Conservation (phyloP, 2,329 filamentous ascomycete species). For the Colletotrichum phormii region DNA sequence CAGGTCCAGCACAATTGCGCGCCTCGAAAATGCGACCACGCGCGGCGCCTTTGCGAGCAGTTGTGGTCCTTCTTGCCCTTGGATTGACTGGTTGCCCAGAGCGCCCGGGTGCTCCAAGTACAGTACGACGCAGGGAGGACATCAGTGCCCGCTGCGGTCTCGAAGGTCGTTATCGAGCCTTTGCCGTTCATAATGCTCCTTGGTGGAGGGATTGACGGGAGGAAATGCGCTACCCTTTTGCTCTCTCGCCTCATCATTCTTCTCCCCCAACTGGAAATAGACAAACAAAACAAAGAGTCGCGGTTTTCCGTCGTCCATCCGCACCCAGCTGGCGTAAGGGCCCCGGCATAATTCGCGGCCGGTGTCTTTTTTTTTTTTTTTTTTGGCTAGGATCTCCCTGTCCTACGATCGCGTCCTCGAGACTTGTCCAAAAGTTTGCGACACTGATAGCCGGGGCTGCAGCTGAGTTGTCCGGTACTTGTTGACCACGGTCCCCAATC, state of each 20-base stretch:
- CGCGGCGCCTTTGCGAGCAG: conserved; percentile 14
- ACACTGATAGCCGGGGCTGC: conserved; percentile 25
- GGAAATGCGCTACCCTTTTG: neutral
- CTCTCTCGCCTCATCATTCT: conserved; percentile 13
- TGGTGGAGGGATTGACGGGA: conserved; percentile 1
- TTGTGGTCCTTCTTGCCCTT: conserved; percentile 8
- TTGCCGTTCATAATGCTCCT: neutral
- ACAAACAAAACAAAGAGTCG: conserved; percentile 33
- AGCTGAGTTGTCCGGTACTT: conserved; percentile 20
- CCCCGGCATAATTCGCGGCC: conserved; percentile 29
- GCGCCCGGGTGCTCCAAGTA: conserved; percentile 8
- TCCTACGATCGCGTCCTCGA: conserved; percentile 10
- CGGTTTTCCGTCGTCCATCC: conserved; percentile 4
- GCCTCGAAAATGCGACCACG: conserved; percentile 24
- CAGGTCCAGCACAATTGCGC: conserved; percentile 12
- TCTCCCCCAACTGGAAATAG: conserved; percentile 6
- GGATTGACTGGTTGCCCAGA: conserved; percentile 12
- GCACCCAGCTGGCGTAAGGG: conserved; percentile 9
- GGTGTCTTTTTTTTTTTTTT: too few relatives aligned
- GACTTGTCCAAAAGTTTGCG: conserved; percentile 26
- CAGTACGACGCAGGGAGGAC: conserved; percentile 9
- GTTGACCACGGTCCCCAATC: neutral
- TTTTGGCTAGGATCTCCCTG: conserved; percentile 30
- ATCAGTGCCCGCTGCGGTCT: neutral
- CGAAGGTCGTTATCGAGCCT: neutral